Conservation (phyloP, 768 basidiomycete genomes). For the Neoboletus brunneissimus region DNA sequence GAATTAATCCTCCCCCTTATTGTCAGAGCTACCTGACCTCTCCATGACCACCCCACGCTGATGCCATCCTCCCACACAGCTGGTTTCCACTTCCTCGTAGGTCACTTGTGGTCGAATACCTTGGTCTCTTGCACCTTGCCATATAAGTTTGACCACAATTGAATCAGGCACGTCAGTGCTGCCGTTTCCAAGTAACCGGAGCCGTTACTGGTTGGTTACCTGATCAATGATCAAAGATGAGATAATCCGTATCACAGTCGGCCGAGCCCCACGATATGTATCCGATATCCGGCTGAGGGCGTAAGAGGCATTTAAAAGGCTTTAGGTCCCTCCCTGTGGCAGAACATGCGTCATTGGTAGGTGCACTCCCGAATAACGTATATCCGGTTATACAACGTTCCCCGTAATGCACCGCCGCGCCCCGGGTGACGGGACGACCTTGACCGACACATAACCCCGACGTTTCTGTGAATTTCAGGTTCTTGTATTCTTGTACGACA, state of each 20-base stretch:
- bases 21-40: neutral
- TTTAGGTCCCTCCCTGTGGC: neutral
- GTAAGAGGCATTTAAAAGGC: neutral
- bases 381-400: neutral
- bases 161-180: neutral
- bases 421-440: neutral
- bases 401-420: neutral
- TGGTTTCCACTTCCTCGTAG: neutral
- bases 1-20: conserved; percentile 1
- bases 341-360: neutral
- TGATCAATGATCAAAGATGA: neutral
- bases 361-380: neutral
- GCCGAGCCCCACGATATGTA: conserved; percentile 1
- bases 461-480: neutral
- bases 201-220: neutral
- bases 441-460: neutral
- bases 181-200: conserved; percentile 13
- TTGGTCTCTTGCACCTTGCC: neutral
- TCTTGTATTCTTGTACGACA: neutral
- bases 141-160: neutral
- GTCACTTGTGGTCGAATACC: neutral
- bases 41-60: neutral
- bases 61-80: neutral
- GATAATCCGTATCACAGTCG: conserved; percentile 5
- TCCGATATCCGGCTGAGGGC: neutral